Evolutionary conservation across 495 filamentous ascomycete genomes (phyloP), one percentile per base, ranked within the genome.

Genomic region (Sporormia fimetaria): DNA sequence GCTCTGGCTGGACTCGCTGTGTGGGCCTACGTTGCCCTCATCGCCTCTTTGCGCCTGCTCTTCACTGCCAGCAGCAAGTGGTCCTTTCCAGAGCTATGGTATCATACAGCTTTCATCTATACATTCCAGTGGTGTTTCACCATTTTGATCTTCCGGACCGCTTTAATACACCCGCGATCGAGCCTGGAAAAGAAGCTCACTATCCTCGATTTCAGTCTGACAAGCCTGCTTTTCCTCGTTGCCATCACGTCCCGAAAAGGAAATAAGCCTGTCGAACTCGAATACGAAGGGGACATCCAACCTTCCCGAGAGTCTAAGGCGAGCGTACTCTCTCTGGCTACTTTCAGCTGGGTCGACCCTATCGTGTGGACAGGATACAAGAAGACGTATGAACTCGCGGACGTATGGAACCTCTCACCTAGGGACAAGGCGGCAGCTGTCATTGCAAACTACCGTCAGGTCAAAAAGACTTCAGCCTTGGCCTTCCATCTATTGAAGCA

Each of bases 301-400:
- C 92, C 92, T 4, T 82, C 84, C 9, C 70, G 67, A 29, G 84
- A 99, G 57, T 83, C 85, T 21, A 64, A 82, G 26, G 90, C 92
- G 4, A 94, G 85, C 48, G 62, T 95, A 11, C 70, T 95, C 44
- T 94, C 88, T 0, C 66, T 94, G 21, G 77, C 78, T 15, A 93
- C 83, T 9, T 99, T 94, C 56, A 60, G 72, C 8, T 99, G 92
- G 92, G 70, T 96, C 22, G 87, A 96, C 60, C 59, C 80, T 1
- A 78, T 99, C 42, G 76, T 99, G 33, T 81, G 77, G 74, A 75
- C 83, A 50, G 92, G 90, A n/a, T 99, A 85, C 62, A 78, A 71
- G 51, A 83, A 90, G 53, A 76, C 87, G 0, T 68, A 90, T 24
- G 83, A 85, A 49, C 67, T 95, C 15, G 58, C 74, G 15, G 77